Evolutionary conservation across 1,284 basidiomycete genomes (phyloP).

Genomic region (Trichosporon ovoides): DNA sequence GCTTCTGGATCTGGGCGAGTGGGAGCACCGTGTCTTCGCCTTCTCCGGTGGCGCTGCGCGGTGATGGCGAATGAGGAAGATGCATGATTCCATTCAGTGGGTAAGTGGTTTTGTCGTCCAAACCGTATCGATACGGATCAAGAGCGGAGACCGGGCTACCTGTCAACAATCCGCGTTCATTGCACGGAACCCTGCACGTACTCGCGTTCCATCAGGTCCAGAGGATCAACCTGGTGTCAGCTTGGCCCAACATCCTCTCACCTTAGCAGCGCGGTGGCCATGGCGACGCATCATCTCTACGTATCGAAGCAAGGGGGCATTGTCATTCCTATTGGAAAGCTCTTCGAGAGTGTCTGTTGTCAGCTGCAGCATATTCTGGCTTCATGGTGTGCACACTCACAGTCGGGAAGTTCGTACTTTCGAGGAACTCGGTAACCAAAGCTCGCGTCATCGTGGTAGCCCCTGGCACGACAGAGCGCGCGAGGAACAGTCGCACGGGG

Average conservation of each 20-base stretch:
- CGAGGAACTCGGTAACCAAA: slow-evolving; percentile 69
- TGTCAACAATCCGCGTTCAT: not conserved
- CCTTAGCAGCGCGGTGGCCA: slow-evolving; percentile 43
- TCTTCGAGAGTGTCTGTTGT: slow-evolving; percentile 64
- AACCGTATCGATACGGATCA: slow-evolving; percentile 69
- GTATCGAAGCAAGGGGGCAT: slow-evolving; percentile 75
- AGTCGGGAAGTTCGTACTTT: slow-evolving; percentile 65
- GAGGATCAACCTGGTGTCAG: slow-evolving; percentile 69
- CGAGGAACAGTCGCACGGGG: slow-evolving; percentile 8
- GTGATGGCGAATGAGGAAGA: slow-evolving; percentile 23
- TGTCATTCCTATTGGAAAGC: slow-evolving; percentile 63
- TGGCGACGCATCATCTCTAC: slow-evolving; percentile 69
- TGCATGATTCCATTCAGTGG: slow-evolving; percentile 66
- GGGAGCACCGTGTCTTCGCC: slow-evolving; percentile 56
- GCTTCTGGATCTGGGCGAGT: slow-evolving; percentile 62
- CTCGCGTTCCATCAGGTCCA: slow-evolving; percentile 77
- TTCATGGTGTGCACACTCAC: slow-evolving; percentile 52
- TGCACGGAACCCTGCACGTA: slow-evolving; percentile 41
- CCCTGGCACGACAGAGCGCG: slow-evolving; percentile 5
- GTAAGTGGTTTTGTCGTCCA: slow-evolving; percentile 53
- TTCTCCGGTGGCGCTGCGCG: slow-evolving; percentile 49
- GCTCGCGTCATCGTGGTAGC: slow-evolving; percentile 69
- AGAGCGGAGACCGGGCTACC: slow-evolving; percentile 62
- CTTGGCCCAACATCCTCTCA: slow-evolving; percentile 50
- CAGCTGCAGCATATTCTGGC: not conserved